Base-by-base conservation (phyloP, 2,329 filamentous ascomycete species). In the Diplodia sapinea region DNA sequence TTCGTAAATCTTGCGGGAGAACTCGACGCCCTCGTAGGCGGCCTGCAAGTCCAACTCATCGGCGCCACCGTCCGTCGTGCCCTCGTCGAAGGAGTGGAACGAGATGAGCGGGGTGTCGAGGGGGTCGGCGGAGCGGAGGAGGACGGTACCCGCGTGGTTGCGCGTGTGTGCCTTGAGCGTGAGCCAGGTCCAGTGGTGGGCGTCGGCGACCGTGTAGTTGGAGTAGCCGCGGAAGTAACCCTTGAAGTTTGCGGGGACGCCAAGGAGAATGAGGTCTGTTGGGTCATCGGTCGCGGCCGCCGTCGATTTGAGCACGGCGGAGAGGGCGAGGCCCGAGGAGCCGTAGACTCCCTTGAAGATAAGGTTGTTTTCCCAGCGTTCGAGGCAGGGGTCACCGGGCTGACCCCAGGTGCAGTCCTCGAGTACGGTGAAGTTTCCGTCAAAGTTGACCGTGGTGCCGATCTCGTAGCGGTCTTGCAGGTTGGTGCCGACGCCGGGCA, bases 401-500 rank as follows among this genome's bases (percentile, higher is more conserved):
- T 75, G 56, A 23, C 57, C 66, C 68, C 81, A 81, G 2, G 76
- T 77, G 75, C 82, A 76, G 71, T 76, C 73, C 72, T 81, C 67
- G 43, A 77, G 74, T 40, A 75, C 65, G 36, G 70, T 69, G 69
- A 79, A 79, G 66, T 80, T 76, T 8, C 74, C 74, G 7, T 74
- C 71, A 7, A 78, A 73, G 57, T 82, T 78, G 56, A 83, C 83
- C 15, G 86, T 81, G 65, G 85, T 79, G 1, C 82, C 80, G 38
- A 87, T 80, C 69, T 84, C 84, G 54, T 85, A 85, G 57, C 88
- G 87, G 73, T 91, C 88, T 67, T 88, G 81, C 4, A 91, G 81
- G 76, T 90, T 88, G 68, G 84, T 84, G 6, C 88, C 89, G 2
- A 91, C 88, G 54, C 88, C 86, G 0, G 85, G 84, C 0, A 87